A percentile compares a stretch with the other conserved stretches of the same genome.
Conservation (phyloP, 164 flowering plant genomes). For the Liriodendron chinense region DNA sequence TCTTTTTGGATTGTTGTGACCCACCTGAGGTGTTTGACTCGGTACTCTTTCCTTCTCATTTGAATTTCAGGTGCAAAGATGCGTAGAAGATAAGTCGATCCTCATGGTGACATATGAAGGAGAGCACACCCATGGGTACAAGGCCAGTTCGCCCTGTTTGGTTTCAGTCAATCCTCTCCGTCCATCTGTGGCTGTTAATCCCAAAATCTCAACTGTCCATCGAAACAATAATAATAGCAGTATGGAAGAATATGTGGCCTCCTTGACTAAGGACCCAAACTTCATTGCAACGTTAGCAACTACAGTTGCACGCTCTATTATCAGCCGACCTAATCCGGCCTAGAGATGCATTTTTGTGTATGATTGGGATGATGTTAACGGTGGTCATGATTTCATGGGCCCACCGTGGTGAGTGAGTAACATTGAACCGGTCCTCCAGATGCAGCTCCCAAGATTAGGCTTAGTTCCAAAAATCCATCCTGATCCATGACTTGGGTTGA, state of each 20-base stretch:
- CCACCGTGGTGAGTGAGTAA: no score
- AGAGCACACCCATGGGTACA: constrained; percentile 36
- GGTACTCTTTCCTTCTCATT: not conserved
- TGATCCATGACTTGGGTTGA: no score
- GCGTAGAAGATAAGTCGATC: constrained; percentile 58
- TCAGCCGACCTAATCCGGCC: not conserved
- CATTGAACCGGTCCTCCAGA: no score
- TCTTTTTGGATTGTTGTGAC: no score
- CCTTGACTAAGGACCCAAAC: constrained; percentile 35
- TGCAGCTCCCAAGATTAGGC: no score
- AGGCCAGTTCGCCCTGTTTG: not conserved
- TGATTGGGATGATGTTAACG: no score
- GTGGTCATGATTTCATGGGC: no score
- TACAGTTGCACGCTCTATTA: constrained; percentile 31
- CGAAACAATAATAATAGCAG: not conserved
- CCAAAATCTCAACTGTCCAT: no score
- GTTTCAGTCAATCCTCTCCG: not conserved
- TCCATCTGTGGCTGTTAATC: not conserved
- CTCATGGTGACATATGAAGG: constrained; percentile 77
- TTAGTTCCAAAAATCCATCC: no score
- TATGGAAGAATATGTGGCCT: constrained; percentile 32
- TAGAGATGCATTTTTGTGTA: not conserved
- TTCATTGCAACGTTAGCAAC: constrained; percentile 42
- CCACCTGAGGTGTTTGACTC: no score
- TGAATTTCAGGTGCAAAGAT: constrained; percentile 68